A percentile compares a stretch with the other conserved stretches of the same genome.
Evolutionary conservation across 2,329 filamentous ascomycete species (phyloP).

Genomic region (Dactylellina sp.): DNA sequence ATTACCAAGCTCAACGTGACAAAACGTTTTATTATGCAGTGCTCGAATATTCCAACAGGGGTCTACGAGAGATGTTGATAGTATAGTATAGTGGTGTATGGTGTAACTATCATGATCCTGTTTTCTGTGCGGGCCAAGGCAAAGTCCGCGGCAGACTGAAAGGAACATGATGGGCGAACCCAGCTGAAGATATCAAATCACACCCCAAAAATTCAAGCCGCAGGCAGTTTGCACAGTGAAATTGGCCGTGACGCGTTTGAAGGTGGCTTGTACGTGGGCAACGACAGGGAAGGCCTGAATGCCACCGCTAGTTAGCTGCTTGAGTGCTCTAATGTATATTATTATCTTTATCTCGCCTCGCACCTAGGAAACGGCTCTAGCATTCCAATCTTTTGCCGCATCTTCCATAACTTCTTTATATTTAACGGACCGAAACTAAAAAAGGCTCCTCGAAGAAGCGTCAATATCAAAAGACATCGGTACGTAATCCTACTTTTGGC

Average conservation of each 20-base stretch:
- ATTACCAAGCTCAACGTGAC: too few species aligned
- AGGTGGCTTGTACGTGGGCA: slow-evolving; percentile 42
- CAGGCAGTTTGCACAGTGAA: neutral
- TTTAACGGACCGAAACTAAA: neutral
- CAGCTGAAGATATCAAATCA: slow-evolving; percentile 6
- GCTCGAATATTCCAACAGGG: too few species aligned
- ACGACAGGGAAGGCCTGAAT: slow-evolving; percentile 6
- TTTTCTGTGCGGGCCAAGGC: neutral
- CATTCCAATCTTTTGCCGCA: neutral
- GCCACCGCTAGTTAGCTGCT: neutral
- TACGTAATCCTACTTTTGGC: slow-evolving; percentile 32
- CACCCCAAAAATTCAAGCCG: neutral
- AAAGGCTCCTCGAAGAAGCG: neutral
- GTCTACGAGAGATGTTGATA: neutral
- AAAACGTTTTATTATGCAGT: too few species aligned
- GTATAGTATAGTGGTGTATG: too few species aligned
- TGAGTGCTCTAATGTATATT: neutral
- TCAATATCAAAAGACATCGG: neutral
- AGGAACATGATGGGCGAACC: neutral
- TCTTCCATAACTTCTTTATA: neutral
- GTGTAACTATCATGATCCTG: neutral
- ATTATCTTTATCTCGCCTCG: neutral
- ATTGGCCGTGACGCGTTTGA: slow-evolving; percentile 45
- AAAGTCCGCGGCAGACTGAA: slow-evolving; percentile 4
- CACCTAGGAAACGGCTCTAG: neutral